Evolutionary conservation across 2,329 filamentous ascomycete genomes (phyloP).

Genomic region (Xylaria sp.): DNA sequence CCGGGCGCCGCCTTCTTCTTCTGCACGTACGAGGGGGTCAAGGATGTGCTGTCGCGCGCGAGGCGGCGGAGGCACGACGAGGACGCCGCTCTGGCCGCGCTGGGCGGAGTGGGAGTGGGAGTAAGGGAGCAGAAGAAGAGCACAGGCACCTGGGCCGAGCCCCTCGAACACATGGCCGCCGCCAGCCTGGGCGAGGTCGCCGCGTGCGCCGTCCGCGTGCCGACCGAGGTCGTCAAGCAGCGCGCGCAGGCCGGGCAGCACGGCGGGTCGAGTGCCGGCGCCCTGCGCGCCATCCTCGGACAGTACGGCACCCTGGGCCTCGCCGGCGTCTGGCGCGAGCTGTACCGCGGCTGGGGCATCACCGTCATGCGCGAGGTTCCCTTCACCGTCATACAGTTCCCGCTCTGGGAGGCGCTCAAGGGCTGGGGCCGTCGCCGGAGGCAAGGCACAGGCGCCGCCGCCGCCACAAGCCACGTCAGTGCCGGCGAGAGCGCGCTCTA

Average conservation of each 20-base stretch:
- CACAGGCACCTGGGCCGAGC: slow-evolving; percentile 40
- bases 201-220: slow-evolving; percentile 91
- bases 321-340: slow-evolving; percentile 76
- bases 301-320: slow-evolving; percentile 59
- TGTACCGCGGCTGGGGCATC: slow-evolving; percentile 92
- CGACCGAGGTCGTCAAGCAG: slow-evolving; percentile 97
- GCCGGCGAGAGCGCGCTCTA: slow-evolving; percentile 85
- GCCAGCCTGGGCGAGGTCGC: slow-evolving; percentile 89
- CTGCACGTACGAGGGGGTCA: slow-evolving; percentile 87
- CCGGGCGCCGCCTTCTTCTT: slow-evolving; percentile 98
- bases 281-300: slow-evolving; percentile 76
- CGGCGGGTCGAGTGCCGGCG: slow-evolving; percentile 73
- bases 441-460: slow-evolving; percentile 39
- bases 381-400: slow-evolving; percentile 97
- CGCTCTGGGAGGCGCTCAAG: slow-evolving; percentile 95
- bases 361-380: slow-evolving; percentile 96
- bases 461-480: slow-evolving; percentile 60
- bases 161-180: slow-evolving; percentile 80
- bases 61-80: slow-evolving; percentile 22
- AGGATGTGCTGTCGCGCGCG: slow-evolving; percentile 52
- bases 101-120: slow-evolving; percentile 32
- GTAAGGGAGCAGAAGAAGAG: slow-evolving; percentile 44
- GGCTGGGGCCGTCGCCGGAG: slow-evolving; percentile 66
- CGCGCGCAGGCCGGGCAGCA: slow-evolving; percentile 89
- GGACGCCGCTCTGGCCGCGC: not conserved